Evolutionary conservation across 345 rosid genomes (phyloP).

Genomic region (Toxicodendron radicans): DNA sequence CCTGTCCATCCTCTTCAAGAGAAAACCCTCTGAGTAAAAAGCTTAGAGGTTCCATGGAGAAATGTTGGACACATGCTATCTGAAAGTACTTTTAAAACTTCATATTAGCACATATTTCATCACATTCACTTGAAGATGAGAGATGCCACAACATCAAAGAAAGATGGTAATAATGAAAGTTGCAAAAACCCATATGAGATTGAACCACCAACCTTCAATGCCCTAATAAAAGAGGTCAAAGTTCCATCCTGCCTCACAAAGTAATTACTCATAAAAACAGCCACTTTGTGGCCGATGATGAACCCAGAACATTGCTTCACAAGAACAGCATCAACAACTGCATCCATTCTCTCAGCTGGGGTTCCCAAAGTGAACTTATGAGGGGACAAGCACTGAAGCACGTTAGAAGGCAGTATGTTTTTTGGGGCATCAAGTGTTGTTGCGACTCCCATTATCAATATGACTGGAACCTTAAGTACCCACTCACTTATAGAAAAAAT

Average conservation of each 20-base stretch:
- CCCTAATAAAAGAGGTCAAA: constrained; percentile 75
- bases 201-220: constrained; percentile 67
- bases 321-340: constrained; percentile 73
- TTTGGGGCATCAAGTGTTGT: constrained; percentile 75
- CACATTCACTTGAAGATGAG: constrained; percentile 12
- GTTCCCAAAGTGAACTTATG: constrained; percentile 69
- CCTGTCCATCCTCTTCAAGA: constrained; percentile 52
- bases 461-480: constrained; percentile 76
- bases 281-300: constrained; percentile 68
- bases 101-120: constrained; percentile 17
- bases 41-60: constrained; percentile 70
- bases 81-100: constrained; percentile 33
- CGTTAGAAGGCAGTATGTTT: constrained; percentile 57
- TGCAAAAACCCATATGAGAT: constrained; percentile 12
- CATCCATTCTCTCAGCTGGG: constrained; percentile 85
- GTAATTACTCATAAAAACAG: constrained; percentile 71
- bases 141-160: constrained; percentile 10
- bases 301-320: constrained; percentile 77
- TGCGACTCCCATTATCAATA: constrained; percentile 81
- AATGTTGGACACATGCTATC: constrained; percentile 91
- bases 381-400: constrained; percentile 64
- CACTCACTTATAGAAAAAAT: constrained; percentile 64
- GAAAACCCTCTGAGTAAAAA: constrained; percentile 51
- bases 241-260: constrained; percentile 87
- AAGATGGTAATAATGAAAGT: not conserved